Evolutionary conservation across 1,284 basidiomycete species (phyloP), one percentile per base, ranked within the genome.

Genomic region (Puccinia hordei): DNA sequence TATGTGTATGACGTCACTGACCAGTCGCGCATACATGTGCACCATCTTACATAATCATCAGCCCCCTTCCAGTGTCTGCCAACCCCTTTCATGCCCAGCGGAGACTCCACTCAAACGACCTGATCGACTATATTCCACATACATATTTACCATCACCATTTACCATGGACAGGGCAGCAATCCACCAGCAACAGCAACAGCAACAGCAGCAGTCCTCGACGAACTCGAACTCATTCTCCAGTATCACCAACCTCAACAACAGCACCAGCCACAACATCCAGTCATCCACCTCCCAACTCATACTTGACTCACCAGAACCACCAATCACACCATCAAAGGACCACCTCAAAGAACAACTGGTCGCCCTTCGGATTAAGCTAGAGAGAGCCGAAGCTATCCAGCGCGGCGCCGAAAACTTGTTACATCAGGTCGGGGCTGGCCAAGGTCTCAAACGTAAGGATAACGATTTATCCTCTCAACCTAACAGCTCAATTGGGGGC

Each of bases 341-440:
- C n/a, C 27, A 55, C 17, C 27, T 69, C 49, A 78, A 78, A 38
- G 75, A 78, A 46, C 75, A 78, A 38, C 75, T 78, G 6, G 33
- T 35, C 38, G 33, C 30, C 3, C 57, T 79, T 8, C 35, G 77
- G 3, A 33, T 44, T 12, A 79, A 72, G 33, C 68, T 79, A 4
- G 77, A 79, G 38, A 33, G 57, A 6, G 77, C 77, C 0, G 77
- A 79, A 72, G 77, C 77, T 3, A 79, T 79, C 15, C 77, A 79
- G 53, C 66, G 77, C 17, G 77, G 77, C 17, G 77, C 77, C 9
- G 77, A 79, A 24, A 79, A 79, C 68, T 49, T 79, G 12, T 30
- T 71, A 15, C 68, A 72, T 69, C 77, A 79, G 71, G 68, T 79
- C 17, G 77, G 77, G 9, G 68, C 77, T 12, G 77, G 77, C 17